Evolutionary conservation across 495 filamentous ascomycete genomes (phyloP).

Genomic region (Aspergillus ostianus): DNA sequence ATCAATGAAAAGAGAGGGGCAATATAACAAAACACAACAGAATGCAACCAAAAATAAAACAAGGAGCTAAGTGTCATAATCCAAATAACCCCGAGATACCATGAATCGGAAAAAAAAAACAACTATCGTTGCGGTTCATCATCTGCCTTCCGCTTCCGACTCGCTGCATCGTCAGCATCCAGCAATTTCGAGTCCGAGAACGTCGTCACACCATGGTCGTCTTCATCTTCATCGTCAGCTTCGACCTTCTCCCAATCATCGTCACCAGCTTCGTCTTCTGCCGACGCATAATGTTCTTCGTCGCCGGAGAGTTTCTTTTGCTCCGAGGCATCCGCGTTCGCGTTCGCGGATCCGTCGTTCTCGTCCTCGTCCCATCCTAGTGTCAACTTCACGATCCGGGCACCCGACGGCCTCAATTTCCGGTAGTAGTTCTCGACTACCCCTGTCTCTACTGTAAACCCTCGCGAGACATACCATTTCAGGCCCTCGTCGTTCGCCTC

Average conservation of each 20-base stretch:
- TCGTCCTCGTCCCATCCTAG: constrained; percentile 29
- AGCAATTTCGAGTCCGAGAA: constrained; percentile 32
- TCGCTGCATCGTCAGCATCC: constrained; percentile 25
- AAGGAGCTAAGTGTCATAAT: constrained; percentile 7
- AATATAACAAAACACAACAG: background rate
- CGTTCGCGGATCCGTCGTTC: background rate
- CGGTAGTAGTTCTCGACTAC: constrained; percentile 78
- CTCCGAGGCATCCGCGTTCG: background rate
- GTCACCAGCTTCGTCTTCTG: constrained; percentile 25
- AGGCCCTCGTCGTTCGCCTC: constrained; percentile 83
- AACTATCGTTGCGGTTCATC: constrained; percentile 26
- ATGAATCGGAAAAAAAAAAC: constrained; percentile 10
- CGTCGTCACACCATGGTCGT: constrained; percentile 36
- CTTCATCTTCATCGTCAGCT: constrained; percentile 35
- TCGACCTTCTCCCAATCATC: constrained; percentile 50
- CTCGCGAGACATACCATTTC: constrained; percentile 81
- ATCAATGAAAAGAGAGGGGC: background rate
- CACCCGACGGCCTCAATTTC: constrained; percentile 74
- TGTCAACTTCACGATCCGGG: constrained; percentile 65
- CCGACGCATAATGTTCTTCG: background rate
- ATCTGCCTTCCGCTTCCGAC: constrained; percentile 42
- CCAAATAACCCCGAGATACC: constrained; percentile 17
- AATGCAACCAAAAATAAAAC: background rate
- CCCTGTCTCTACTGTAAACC: constrained; percentile 62
- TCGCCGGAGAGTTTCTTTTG: background rate